Percentiles rank a stretch among this genome's conserved stretches.
Conservation (phyloP, 345 rosid species). For the Euphorbia peplus region DNA sequence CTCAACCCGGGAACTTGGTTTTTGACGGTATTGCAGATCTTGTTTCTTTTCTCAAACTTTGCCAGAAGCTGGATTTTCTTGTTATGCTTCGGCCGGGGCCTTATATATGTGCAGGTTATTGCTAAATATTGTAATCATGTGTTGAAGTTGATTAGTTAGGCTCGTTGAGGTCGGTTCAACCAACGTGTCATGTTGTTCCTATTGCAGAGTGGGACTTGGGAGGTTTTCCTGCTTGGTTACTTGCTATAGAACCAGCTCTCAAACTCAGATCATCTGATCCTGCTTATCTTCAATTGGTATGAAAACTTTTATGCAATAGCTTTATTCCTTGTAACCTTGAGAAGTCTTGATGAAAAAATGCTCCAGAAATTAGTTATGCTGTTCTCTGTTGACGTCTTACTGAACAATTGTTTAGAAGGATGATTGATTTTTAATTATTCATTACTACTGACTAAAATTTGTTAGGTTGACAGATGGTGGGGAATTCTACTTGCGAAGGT, state of each 20-base stretch:
- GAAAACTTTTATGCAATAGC: conserved; percentile 12
- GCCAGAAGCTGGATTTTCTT: conserved; percentile 70
- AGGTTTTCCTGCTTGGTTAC: conserved; percentile 91
- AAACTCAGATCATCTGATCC: conserved; percentile 77
- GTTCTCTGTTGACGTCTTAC: neutral
- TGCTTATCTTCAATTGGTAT: conserved; percentile 66
- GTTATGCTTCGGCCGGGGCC: conserved; percentile 98
- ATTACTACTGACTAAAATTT: neutral
- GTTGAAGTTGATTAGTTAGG: neutral
- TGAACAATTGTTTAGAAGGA: neutral
- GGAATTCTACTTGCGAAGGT: conserved; percentile 62
- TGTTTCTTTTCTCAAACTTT: conserved; percentile 63
- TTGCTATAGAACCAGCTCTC: conserved; percentile 60
- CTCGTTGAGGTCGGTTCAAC: neutral
- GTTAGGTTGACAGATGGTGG: conserved; percentile 93
- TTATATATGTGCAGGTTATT: conserved; percentile 83
- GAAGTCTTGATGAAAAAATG: neutral
- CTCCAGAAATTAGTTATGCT: neutral
- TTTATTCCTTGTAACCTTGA: too few relatives aligned
- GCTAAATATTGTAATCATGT: conserved; percentile 1
- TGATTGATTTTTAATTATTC: neutral
- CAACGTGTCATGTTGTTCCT: neutral
- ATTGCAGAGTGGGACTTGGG: conserved; percentile 94
- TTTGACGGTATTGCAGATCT: conserved; percentile 81
- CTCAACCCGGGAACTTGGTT: conserved; percentile 62